Base-by-base conservation (phyloP, 768 basidiomycete genomes). In the Russula sp. region DNA sequence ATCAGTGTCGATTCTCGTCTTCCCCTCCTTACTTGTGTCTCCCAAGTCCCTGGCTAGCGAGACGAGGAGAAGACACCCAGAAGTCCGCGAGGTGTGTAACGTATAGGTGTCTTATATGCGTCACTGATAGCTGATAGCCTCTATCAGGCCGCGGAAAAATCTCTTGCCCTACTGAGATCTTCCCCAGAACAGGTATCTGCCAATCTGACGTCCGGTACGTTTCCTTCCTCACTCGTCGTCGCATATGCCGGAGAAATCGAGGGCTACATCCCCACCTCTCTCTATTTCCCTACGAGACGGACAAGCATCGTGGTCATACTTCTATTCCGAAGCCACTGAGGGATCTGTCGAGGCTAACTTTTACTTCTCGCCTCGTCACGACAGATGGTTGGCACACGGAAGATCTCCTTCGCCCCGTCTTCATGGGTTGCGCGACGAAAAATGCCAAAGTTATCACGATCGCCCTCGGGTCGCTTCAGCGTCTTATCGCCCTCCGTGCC, bases 381-480 rank as follows among this genome's bases (percentile, higher is more conserved):
- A 10, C 65, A 90, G 87, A 90, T 79, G 84, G 85, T 4, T 83
- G 86, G 9, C 87, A 90, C 72, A 85, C 91, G 1, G 84, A 88
- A 48, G 88, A 88, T 63, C 79, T 97, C 29, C 79, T 96, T 20
- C 79, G 83, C 51, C 96, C 96, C 0, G 85, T 98, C 1, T 93
- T 94, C 69, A 91, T 96, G 85, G 93, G 93, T 51, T 94, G 93
- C 67, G 86, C 88, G 34, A 97, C 93, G 5, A 92, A 88, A 75
- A 93, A 93, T 68, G 85, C 90, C 2, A 98, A 98, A 79, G 89
- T 98, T 56, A 87, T 98, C 48, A 89, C 90, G 0, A 93, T 98
- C 65, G 89, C 90, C 7, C 82, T 98, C 0, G 88, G 93, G 46
- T 93, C 93, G 0, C 79, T 98, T 20, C 94, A 97, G 71, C 84